Evolutionary conservation across 257 asterid species (phyloP).

Genomic region (Misopates orontium): DNA sequence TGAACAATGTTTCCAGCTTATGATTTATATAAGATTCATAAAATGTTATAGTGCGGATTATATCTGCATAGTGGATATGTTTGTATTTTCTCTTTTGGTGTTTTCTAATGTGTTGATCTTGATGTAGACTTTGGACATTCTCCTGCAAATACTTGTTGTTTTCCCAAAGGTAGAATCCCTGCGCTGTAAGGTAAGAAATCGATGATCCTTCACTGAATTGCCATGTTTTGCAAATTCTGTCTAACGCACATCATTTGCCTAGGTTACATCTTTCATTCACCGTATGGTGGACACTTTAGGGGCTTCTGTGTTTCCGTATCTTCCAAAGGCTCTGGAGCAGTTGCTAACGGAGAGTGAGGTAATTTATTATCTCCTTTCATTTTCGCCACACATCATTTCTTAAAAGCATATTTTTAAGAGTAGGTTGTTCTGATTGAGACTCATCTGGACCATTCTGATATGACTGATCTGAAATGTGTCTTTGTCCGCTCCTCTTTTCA

Average conservation of each 20-base stretch:
- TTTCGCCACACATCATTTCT: background rate
- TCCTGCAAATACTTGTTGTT: slow-evolving; percentile 79
- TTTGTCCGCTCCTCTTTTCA: slow-evolving; percentile 3
- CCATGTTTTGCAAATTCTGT: background rate
- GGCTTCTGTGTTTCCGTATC: slow-evolving; percentile 79
- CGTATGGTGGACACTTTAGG: slow-evolving; percentile 98
- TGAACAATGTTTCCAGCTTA: no score
- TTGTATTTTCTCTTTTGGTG: background rate
- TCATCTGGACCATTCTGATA: slow-evolving; percentile 2
- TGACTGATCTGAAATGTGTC: background rate
- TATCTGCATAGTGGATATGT: no score
- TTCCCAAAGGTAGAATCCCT: slow-evolving; percentile 77
- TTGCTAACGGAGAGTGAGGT: slow-evolving; percentile 92
- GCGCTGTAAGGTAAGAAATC: slow-evolving; percentile 74
- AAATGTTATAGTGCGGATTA: no score
- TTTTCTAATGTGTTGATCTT: slow-evolving; percentile 27
- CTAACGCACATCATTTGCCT: slow-evolving; percentile 32
- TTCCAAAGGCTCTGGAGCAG: slow-evolving; percentile 87
- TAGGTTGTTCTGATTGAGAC: background rate
- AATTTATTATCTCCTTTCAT: slow-evolving; percentile 22
- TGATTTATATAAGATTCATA: no score
- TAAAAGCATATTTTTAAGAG: background rate
- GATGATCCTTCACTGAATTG: slow-evolving; percentile 16
- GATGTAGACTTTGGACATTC: slow-evolving; percentile 51
- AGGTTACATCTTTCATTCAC: slow-evolving; percentile 92